Percentiles rank a stretch among this genome's conserved stretches.
These are phyloP conservation scores for Suhomyces ambrosiae DNA, from an alignment of 1,139 yeast species.

Conservation along the genomic window DNA sequence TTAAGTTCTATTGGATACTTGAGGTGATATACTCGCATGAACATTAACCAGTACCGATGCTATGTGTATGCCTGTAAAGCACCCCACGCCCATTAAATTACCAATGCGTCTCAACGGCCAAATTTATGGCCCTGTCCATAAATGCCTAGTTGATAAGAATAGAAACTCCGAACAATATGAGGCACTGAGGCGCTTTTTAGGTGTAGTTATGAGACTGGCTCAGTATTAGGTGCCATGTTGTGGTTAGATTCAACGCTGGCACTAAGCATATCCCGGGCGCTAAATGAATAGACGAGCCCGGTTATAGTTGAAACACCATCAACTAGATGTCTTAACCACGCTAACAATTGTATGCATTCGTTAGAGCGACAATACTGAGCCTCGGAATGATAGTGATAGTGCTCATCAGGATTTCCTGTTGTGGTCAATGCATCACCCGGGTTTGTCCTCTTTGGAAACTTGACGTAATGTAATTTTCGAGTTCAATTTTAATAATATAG, in stretches of 20 bases:
- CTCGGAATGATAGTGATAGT: constrained; percentile 7
- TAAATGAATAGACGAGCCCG: constrained; percentile 10
- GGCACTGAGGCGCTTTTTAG: constrained; percentile 2
- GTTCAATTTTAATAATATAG: neutral
- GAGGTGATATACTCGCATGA: too few species aligned
- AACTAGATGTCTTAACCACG: neutral
- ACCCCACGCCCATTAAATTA: too few species aligned
- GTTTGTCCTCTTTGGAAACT: constrained; percentile 1
- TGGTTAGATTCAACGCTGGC: neutral
- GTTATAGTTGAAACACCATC: constrained; percentile 3
- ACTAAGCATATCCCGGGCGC: neutral
- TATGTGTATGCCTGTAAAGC: too few species aligned
- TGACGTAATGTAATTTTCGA: neutral
- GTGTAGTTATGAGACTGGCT: constrained; percentile 1
- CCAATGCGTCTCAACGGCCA: constrained; percentile 4
- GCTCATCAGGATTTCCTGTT: neutral
- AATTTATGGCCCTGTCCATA: neutral
- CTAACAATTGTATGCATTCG: neutral
- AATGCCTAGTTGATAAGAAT: constrained; percentile 2
- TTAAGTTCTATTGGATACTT: too few species aligned
- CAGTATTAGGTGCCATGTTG: too few species aligned
- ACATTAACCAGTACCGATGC: too few species aligned
- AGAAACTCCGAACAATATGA: constrained; percentile 3
- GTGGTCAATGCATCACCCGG: neutral
- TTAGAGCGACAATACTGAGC: neutral